A percentile compares a stretch with the other conserved stretches of the same genome.
These are phyloP conservation scores for Begonia peltatifolia DNA, from an alignment of 306 rosid species.

Conservation along the genomic window DNA sequence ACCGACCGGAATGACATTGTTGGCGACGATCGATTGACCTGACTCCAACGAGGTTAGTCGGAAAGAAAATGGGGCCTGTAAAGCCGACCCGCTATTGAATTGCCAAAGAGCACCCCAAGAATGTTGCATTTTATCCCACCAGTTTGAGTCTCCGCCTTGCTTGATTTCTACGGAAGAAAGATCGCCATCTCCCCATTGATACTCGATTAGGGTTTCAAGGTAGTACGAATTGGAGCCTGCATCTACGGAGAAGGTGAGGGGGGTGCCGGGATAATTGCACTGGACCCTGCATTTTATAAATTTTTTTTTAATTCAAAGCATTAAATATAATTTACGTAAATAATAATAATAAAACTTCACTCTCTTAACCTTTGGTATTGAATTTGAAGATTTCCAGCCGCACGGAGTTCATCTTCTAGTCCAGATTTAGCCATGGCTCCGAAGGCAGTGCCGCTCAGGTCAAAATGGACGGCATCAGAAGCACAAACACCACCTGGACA, in stretches of 20 bases:
- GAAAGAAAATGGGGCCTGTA: slow-evolving; percentile 47
- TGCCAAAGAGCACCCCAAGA: slow-evolving; percentile 81
- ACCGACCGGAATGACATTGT: slow-evolving; percentile 47
- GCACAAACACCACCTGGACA: slow-evolving; percentile 44
- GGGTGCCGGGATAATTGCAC: slow-evolving; percentile 26
- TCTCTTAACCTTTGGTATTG: slow-evolving; percentile 33
- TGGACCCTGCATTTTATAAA: background rate
- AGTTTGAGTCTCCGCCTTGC: slow-evolving; percentile 20
- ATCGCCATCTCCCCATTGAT: slow-evolving; percentile 49
- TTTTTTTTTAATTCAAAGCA: background rate
- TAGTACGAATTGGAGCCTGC: slow-evolving; percentile 40
- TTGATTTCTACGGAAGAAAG: slow-evolving; percentile 33
- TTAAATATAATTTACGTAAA: no score
- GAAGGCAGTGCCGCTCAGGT: slow-evolving; percentile 69
- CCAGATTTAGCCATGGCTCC: slow-evolving; percentile 76
- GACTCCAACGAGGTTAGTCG: slow-evolving; percentile 29
- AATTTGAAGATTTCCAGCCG: slow-evolving; percentile 41
- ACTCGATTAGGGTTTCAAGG: slow-evolving; percentile 37
- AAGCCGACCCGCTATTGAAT: slow-evolving; percentile 19
- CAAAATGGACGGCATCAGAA: slow-evolving; percentile 44
- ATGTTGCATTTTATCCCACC: slow-evolving; percentile 44
- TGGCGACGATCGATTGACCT: slow-evolving; percentile 24
- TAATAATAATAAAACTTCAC: no score
- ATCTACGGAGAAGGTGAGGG: slow-evolving; percentile 39
- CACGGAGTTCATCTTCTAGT: slow-evolving; percentile 22